Percentiles rank a stretch among this genome's conserved stretches.
phyloP scores from a whole-genome alignment of 2,329 filamentous ascomycete species.

The Tolypocladium sp. region DNA sequence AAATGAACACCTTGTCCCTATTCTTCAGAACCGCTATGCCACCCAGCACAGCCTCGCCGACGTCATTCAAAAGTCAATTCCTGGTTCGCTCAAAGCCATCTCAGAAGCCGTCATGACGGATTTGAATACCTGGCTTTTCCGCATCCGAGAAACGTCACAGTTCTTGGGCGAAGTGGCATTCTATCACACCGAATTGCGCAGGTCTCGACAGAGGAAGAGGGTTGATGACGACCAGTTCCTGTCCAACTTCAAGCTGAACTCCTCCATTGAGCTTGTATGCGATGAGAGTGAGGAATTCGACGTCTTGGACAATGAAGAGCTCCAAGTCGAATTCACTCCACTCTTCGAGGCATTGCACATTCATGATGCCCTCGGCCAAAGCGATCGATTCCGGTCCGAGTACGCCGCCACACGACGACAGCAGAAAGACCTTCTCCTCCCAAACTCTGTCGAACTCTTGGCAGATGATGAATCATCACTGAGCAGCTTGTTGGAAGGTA shows the following conservation, averaged over 20 bases:
- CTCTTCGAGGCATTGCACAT: slow-evolving; percentile 95
- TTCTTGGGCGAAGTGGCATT: slow-evolving; percentile 94
- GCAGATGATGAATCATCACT: slow-evolving; percentile 78
- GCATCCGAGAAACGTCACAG: slow-evolving; percentile 90
- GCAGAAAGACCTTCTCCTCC: slow-evolving; percentile 86
- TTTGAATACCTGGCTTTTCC: slow-evolving; percentile 91
- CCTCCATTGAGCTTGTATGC: slow-evolving; percentile 87
- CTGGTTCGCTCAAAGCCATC: slow-evolving; percentile 83
- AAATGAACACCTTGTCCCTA: slow-evolving; percentile 77
- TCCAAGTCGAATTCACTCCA: slow-evolving; percentile 90
- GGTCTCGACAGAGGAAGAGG: slow-evolving; percentile 74
- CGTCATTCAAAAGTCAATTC: slow-evolving; percentile 92
- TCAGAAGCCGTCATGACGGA: slow-evolving; percentile 96
- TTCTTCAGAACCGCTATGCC: slow-evolving; percentile 71
- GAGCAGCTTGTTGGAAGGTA: slow-evolving; percentile 86
- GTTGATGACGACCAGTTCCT: slow-evolving; percentile 68
- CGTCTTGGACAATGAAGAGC: slow-evolving; percentile 87
- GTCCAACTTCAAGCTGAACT: slow-evolving; percentile 83
- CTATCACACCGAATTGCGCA: slow-evolving; percentile 85
- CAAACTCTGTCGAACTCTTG: slow-evolving; percentile 63
- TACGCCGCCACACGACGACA: slow-evolving; percentile 85
- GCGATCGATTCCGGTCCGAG: slow-evolving; percentile 80
- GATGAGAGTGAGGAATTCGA: slow-evolving; percentile 96
- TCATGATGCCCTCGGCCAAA: slow-evolving; percentile 86
- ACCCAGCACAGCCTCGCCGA: slow-evolving; percentile 92